Evolutionary conservation across 1,139 yeast genomes (phyloP).

Genomic region (Yamadazyma dendronema): DNA sequence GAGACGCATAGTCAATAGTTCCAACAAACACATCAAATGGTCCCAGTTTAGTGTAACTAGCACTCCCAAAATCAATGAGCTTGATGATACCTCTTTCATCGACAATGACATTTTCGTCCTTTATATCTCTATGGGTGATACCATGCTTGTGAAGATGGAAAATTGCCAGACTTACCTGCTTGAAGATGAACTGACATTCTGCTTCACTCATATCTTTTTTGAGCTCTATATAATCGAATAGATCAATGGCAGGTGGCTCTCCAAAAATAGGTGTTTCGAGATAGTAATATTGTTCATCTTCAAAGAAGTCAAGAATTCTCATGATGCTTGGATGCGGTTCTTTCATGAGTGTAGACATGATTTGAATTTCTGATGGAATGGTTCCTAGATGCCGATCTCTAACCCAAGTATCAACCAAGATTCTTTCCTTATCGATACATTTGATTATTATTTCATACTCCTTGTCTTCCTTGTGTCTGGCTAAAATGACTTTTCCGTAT

Average conservation of each 20-base stretch:
- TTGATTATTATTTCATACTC: constrained; percentile 74
- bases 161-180: constrained; percentile 75
- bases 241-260: constrained; percentile 81
- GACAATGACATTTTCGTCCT: constrained; percentile 90
- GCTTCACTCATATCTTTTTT: constrained; percentile 73
- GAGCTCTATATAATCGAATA: constrained; percentile 87
- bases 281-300: constrained; percentile 84
- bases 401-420: constrained; percentile 96
- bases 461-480: constrained; percentile 63
- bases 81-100: constrained; percentile 76
- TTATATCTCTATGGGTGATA: constrained; percentile 90
- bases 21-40: constrained; percentile 98
- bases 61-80: constrained; percentile 92
- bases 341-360: constrained; percentile 73
- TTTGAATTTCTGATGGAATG: constrained; percentile 91
- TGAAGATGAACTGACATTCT: constrained; percentile 75
- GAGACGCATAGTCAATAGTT: constrained; percentile 95
- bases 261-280: constrained; percentile 92
- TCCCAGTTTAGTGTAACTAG: constrained; percentile 85
- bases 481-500: constrained; percentile 87
- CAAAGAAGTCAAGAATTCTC: constrained; percentile 84
- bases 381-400: constrained; percentile 88
- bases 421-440: constrained; percentile 87
- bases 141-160: constrained; percentile 81
- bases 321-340: constrained; percentile 86